Base-by-base conservation (phyloP, 495 filamentous ascomycete genomes). In the Aspergillus leporis region DNA sequence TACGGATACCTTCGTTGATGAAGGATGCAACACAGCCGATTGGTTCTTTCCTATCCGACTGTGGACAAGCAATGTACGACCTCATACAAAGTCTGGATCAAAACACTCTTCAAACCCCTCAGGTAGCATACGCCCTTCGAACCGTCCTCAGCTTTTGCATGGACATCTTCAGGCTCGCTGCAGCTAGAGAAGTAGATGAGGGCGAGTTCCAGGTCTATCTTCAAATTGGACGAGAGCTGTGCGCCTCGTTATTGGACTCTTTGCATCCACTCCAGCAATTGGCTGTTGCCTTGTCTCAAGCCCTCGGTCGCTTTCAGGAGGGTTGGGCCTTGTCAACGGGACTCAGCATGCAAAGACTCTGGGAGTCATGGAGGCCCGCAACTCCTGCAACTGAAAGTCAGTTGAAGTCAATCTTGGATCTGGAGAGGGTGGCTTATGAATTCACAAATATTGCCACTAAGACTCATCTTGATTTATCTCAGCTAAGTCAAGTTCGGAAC, bases 291-390 rank as follows among this genome's bases (percentile, higher is more conserved):
- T 63, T 81, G 5, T 72, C 73, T 12, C 64, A 66, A 31, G 74
- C 75, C 3, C 72, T 86, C 28, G 58, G 70, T 45, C 67, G 63
- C 4, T 83, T 87, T 66, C 72, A 78, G 51, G 72, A 71, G 51
- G 71, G 70, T 4, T 82, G 77, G 78, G 83, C 86, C 46, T 74
- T 94, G 7, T 83, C 77, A 0, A 93, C 85, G 3, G 93, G 93
- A 2, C 79, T 91, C 18, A 87, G 85, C 60, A 96, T 98, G 91
- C 90, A 96, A 67, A 73, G 71, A 25, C 78, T 98, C 1, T 98
- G 94, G 94, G 80, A 81, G 38, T 61, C 72, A 0, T 84, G 93
- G 62, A 81, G 85, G 62, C 92, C 92, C 13, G 74, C 78, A 6
- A 85, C 89, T 5, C 78, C 85, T 23, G 66, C 74, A 21, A 82